phyloP scores from a whole-genome alignment of 192 early-diverging fungal genomes.

The Coemansia sp. region DNA sequence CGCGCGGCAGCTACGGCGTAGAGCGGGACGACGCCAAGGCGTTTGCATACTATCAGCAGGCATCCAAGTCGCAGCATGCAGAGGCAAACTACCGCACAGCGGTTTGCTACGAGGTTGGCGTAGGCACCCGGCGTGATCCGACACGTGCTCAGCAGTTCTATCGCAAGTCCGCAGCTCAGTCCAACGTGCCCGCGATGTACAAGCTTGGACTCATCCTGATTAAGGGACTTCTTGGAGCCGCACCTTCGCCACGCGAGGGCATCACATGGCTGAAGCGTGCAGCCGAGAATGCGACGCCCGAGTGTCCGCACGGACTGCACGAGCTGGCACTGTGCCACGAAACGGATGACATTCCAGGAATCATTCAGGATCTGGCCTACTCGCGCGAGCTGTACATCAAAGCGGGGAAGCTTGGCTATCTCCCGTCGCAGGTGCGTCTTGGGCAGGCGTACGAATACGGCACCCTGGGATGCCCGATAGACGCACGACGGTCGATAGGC shows the following conservation, averaged over 20 bases:
- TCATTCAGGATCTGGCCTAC: conserved; percentile 81
- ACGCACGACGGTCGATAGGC: conserved; percentile 86
- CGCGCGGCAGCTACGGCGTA: conserved; percentile 79
- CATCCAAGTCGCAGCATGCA: conserved; percentile 89
- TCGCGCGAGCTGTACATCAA: conserved; percentile 90
- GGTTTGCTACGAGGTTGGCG: conserved; percentile 94
- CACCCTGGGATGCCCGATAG: conserved; percentile 78
- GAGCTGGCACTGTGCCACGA: conserved; percentile 90
- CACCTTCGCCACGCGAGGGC: conserved; percentile 82
- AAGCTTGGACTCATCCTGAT: conserved; percentile 92
- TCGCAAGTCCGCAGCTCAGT: conserved; percentile 85
- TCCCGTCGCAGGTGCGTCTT: conserved; percentile 88
- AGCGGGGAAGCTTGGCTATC: conserved; percentile 91
- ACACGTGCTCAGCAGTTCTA: conserved; percentile 86
- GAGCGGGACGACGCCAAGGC: conserved; percentile 83
- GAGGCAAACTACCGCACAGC: conserved; percentile 91
- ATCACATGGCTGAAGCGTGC: conserved; percentile 94
- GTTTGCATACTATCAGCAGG: conserved; percentile 88
- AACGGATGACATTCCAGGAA: conserved; percentile 64
- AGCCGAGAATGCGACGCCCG: conserved; percentile 83
- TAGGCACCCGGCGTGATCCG: conserved; percentile 86
- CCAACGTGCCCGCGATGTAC: conserved; percentile 95
- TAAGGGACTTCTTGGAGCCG: conserved; percentile 77
- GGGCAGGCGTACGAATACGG: conserved; percentile 96
- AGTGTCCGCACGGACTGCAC: conserved; percentile 90